Conservation (phyloP, 163 green algal genomes). For the Trebouxia gelatinosa region DNA sequence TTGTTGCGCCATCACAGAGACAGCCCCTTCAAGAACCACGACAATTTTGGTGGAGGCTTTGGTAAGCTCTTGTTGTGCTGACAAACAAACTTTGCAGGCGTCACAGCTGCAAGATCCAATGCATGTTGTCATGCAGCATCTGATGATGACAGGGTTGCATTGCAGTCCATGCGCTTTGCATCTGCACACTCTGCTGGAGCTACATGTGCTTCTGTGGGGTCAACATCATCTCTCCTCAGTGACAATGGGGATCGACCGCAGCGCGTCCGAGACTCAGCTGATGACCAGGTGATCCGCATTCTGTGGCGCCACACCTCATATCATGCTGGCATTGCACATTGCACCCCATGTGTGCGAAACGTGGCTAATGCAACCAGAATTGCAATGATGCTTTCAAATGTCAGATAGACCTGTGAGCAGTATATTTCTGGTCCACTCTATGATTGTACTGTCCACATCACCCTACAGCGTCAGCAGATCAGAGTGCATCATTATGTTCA, state of each 20-base stretch:
- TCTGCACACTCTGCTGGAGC: constrained; percentile 60
- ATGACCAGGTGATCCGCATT: constrained; percentile 9
- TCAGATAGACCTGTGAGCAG: no score
- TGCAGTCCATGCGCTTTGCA: constrained; percentile 80
- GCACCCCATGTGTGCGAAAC: no score
- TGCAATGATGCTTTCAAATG: no score
- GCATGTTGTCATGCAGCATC: constrained; percentile 52
- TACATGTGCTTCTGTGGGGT: constrained; percentile 24
- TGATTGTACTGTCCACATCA: no score
- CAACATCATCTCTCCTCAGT: background rate
- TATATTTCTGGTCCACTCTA: no score
- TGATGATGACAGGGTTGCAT: constrained; percentile 77
- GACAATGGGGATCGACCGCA: constrained; percentile 16
- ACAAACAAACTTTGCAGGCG: background rate
- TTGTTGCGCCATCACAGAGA: constrained; percentile 47
- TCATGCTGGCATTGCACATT: no score
- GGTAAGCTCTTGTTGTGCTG: constrained; percentile 41
- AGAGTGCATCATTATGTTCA: no score
- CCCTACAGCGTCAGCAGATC: no score
- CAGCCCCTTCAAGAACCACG: constrained; percentile 66
- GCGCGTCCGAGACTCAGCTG: background rate
- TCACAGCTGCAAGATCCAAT: background rate
- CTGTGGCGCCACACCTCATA: no score
- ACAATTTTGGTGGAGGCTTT: constrained; percentile 84
- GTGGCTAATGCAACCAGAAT: no score